These are phyloP conservation scores for Scortechinia acanthostroma DNA, from an alignment of 2,329 filamentous ascomycete species.

Conservation along the genomic window DNA sequence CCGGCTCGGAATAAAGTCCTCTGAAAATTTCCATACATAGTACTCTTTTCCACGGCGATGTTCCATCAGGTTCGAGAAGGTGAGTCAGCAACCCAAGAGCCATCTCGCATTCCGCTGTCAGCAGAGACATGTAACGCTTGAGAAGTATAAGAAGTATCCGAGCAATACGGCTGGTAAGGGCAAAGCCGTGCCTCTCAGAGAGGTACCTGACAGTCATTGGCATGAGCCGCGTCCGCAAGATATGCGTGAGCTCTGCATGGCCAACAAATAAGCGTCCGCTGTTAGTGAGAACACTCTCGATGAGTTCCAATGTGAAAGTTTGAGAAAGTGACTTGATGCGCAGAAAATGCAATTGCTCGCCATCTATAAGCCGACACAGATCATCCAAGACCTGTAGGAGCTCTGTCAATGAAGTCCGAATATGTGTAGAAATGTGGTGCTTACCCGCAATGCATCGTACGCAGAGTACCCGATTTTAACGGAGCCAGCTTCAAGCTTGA, in stretches of 20 bases:
- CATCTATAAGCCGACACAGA: background rate
- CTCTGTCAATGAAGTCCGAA: no score
- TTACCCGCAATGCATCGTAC: background rate
- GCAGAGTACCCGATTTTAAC: background rate
- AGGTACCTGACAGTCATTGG: slow-evolving; percentile 74
- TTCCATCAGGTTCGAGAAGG: slow-evolving; percentile 76
- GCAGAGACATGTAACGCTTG: slow-evolving; percentile 67
- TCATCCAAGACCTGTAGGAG: background rate
- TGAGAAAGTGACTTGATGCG: slow-evolving; percentile 45
- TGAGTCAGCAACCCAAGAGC: slow-evolving; percentile 76
- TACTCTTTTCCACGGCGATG: slow-evolving; percentile 76
- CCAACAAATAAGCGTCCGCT: slow-evolving; percentile 73
- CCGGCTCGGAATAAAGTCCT: slow-evolving; percentile 75
- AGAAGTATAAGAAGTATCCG: slow-evolving; percentile 79
- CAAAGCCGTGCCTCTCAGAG: slow-evolving; percentile 72
- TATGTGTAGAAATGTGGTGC: background rate
- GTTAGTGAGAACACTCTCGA: slow-evolving; percentile 82
- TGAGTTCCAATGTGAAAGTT: slow-evolving; percentile 81
- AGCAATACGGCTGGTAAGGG: slow-evolving; percentile 73
- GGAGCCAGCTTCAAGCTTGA: background rate
- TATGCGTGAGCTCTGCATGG: slow-evolving; percentile 74
- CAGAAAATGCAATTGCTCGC: slow-evolving; percentile 22
- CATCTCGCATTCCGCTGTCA: slow-evolving; percentile 76
- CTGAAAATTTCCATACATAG: slow-evolving; percentile 87
- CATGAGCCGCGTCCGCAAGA: slow-evolving; percentile 72